A percentile compares a stretch with the other conserved stretches of the same genome.
phyloP scores from a whole-genome alignment of 2,329 filamentous ascomycete species.

The Colletotrichum tamarilloi region DNA sequence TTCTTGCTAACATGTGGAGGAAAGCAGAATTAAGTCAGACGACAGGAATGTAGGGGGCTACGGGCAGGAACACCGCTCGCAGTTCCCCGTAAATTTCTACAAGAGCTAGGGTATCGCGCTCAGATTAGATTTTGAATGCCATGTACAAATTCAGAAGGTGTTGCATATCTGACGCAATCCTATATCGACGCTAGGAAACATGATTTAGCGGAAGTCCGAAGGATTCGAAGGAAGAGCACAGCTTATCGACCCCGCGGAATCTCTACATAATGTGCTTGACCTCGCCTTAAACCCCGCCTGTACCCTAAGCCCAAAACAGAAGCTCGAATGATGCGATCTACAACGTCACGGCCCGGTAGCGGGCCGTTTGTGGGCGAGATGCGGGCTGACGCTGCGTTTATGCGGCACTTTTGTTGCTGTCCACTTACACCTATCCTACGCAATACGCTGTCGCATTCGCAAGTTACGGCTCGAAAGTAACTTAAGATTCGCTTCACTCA shows the following conservation, averaged over 20 bases:
- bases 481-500: background rate
- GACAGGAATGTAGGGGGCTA: background rate
- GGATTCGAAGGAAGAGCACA: background rate
- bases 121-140: background rate
- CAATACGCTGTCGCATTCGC: background rate
- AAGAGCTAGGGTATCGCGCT: background rate
- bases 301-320: conserved; percentile 2
- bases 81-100: background rate
- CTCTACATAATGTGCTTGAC: background rate
- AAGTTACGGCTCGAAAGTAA: background rate
- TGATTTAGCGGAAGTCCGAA: background rate
- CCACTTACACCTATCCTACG: background rate
- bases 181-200: background rate
- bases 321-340: background rate
- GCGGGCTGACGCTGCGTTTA: background rate
- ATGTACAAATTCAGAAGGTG: background rate
- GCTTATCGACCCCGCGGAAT: background rate
- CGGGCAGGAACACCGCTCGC: background rate
- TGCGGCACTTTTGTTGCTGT: conserved; percentile 15
- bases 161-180: background rate
- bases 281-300: background rate
- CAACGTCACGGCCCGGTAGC: background rate
- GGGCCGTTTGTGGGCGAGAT: background rate
- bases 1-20: background rate
- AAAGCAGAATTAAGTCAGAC: background rate